Percentiles rank a stretch among this genome's conserved stretches.
phyloP scores from a whole-genome alignment of 768 basidiomycete species.

The Harrya chromipes region DNA sequence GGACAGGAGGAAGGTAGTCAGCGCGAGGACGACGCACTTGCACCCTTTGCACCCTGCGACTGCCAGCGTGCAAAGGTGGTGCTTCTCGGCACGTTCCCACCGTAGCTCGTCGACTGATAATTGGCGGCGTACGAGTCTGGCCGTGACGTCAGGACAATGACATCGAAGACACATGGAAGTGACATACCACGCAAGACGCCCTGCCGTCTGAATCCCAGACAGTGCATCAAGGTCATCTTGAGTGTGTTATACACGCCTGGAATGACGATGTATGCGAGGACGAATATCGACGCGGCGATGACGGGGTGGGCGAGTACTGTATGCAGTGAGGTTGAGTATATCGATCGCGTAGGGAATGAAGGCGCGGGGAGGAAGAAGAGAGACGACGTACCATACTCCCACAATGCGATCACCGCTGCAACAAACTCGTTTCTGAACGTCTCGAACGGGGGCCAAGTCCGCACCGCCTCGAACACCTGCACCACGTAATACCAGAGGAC shows the following conservation, averaged over 20 bases:
- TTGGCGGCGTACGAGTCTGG: slow-evolving; percentile 13
- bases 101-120: slow-evolving; percentile 21
- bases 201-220: background rate
- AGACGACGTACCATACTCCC: slow-evolving; percentile 13
- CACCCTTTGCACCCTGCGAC: slow-evolving; percentile 5
- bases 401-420: slow-evolving; percentile 6
- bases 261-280: slow-evolving; percentile 15
- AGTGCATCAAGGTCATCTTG: background rate
- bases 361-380: background rate
- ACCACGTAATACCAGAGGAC: slow-evolving; percentile 7
- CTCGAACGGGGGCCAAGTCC: slow-evolving; percentile 24
- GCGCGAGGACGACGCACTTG: background rate
- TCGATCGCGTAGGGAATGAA: too few relatives aligned
- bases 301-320: slow-evolving; percentile 10
- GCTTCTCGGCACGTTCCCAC: slow-evolving; percentile 13
- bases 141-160: background rate
- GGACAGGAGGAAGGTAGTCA: background rate
- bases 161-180: background rate
- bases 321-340: too few relatives aligned
- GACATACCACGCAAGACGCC: slow-evolving; percentile 12
- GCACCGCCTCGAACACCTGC: slow-evolving; percentile 8
- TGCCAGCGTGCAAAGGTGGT: slow-evolving; percentile 11
- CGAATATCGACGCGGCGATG: slow-evolving; percentile 4
- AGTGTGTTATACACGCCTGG: slow-evolving; percentile 1
- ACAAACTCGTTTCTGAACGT: slow-evolving; percentile 15